Evolutionary conservation across 2,329 filamentous ascomycete species (phyloP).

Genomic region (Pyrenochaeta sp.): DNA sequence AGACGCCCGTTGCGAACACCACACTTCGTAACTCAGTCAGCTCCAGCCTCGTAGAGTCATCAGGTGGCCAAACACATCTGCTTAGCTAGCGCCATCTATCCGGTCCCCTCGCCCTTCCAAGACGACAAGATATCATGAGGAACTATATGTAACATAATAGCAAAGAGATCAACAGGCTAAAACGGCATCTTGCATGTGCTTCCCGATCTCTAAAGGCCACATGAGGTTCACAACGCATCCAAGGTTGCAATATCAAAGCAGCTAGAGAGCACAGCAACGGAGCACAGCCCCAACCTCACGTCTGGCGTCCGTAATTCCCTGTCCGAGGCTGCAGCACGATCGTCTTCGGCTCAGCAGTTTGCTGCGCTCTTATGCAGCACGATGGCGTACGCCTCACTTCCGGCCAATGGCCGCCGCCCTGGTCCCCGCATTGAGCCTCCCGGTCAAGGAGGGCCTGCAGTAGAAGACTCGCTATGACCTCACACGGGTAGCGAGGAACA

Average conservation of each 20-base stretch:
- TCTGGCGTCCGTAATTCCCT: conserved; percentile 14
- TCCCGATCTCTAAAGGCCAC: too few relatives aligned
- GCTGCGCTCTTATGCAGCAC: conserved; percentile 17
- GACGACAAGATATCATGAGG: too few relatives aligned
- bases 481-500: conserved; percentile 24
- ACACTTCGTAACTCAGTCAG: conserved; percentile 12
- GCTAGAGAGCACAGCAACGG: background rate
- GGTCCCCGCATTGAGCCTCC: conserved; percentile 26
- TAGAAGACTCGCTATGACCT: conserved; percentile 33
- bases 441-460: conserved; percentile 37
- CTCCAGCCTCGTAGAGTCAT: conserved; percentile 19
- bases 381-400: conserved; percentile 13
- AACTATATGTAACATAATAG: too few relatives aligned
- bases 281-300: conserved; percentile 18
- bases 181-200: too few relatives aligned
- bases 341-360: conserved; percentile 18
- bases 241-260: background rate
- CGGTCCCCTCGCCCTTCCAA: conserved; percentile 22
- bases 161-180: too few relatives aligned
- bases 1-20: too few relatives aligned
- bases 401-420: conserved; percentile 27
- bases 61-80: conserved; percentile 24
- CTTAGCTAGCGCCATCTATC: conserved; percentile 21
- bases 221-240: too few relatives aligned
- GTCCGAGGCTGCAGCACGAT: conserved; percentile 23